Evolutionary conservation across 352 stramenopile genomes (phyloP), one percentile per base, ranked within the genome.

Genomic region (Phytophthora macrochlamydospora): DNA sequence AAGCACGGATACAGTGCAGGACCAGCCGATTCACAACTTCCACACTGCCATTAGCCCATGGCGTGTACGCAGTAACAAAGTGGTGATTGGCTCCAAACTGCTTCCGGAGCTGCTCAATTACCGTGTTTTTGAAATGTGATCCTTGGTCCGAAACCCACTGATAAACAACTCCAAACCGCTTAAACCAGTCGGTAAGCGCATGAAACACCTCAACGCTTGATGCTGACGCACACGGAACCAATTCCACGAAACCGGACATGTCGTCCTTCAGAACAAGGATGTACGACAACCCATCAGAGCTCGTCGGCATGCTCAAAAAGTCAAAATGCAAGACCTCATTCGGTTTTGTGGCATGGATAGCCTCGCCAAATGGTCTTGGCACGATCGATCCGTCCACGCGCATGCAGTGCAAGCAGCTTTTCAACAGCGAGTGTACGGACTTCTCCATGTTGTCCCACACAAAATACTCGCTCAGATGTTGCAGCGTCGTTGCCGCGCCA

Each of bases 281-380:
- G 12, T 83, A 75, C 42, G 64, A 58, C 1, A 24, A 8, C 0
- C 40, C 52, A 1, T 29, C 7, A 4, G 2, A 12, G 9, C 52
- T 43, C 1, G 31, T 38, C 13, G 46, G 45, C 31, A 69, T 40
- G 4, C 31, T 51, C 1, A 81, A 18, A 24, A 70, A 81, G 29
- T 77, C 69, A 42, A 84, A 81, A 49, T 79, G 69, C 0, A 81
- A 7, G 1, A 81, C 9, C 28, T 80, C 68, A 18, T 83, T 83
- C 0, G 71, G 71, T 43, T 64, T 69, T 0, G 64, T 74, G 1
- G 56, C 65, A n/a, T 53, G 55, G 12, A 81, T 35, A 1, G 66
- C 56, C 11, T 53, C 12, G 2, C 70, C 62, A 50, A 51, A 65
- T 3, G 74, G 74, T 0, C 69, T 28, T 3, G 62, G 67, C 2